A percentile compares a stretch with the other conserved stretches of the same genome.
These are phyloP conservation scores for Acacia concinna DNA, from an alignment of 331 rosid species.

Conservation along the genomic window DNA sequence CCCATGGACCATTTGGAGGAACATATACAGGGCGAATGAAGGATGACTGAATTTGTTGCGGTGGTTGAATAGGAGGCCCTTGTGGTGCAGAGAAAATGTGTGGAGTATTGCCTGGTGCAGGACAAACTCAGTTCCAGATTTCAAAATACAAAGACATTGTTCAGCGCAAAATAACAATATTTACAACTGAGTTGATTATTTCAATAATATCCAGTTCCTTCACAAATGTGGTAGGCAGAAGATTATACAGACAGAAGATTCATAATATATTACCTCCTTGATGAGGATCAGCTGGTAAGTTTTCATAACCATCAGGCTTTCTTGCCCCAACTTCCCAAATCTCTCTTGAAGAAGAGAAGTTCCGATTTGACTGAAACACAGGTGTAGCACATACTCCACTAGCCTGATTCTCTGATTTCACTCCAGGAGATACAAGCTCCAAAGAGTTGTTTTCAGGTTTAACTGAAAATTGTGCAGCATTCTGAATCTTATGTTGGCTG, in stretches of 20 bases:
- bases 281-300: slow-evolving; percentile 53
- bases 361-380: slow-evolving; percentile 65
- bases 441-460: slow-evolving; percentile 56
- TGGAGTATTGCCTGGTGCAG: slow-evolving; percentile 56
- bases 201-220: slow-evolving; percentile 21
- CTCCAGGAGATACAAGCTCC: slow-evolving; percentile 84
- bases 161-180: slow-evolving; percentile 38
- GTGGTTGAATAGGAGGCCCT: slow-evolving; percentile 73
- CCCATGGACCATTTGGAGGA: slow-evolving; percentile 87
- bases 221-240: neutral
- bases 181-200: slow-evolving; percentile 33
- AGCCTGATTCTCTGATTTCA: slow-evolving; percentile 57
- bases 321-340: slow-evolving; percentile 61
- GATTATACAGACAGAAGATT: neutral
- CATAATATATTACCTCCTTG: slow-evolving; percentile 62
- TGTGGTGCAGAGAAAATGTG: slow-evolving; percentile 49
- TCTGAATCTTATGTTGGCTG: slow-evolving; percentile 61
- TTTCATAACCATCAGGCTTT: slow-evolving; percentile 63
- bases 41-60: slow-evolving; percentile 68
- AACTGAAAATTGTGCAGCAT: slow-evolving; percentile 46
- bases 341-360: slow-evolving; percentile 60
- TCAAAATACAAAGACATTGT: slow-evolving; percentile 37
- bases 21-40: slow-evolving; percentile 60
- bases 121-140: slow-evolving; percentile 46
- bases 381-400: slow-evolving; percentile 53